Base-by-base conservation (phyloP, 768 basidiomycete genomes). In the Royoungia palumana region DNA sequence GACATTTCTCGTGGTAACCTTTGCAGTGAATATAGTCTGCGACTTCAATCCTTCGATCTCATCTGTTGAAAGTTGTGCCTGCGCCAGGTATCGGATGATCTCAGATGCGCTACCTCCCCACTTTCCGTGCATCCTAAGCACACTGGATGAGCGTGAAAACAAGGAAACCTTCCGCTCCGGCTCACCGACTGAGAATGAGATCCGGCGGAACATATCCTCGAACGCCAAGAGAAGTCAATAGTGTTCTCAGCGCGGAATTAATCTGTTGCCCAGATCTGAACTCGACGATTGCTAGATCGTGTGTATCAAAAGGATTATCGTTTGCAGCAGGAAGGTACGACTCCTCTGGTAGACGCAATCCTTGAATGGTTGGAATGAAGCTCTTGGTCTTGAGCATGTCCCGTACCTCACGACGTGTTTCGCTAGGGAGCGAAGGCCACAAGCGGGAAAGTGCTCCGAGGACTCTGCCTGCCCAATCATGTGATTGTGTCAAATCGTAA, bases 191-290 rank as follows among this genome's bases (percentile, higher is more conserved):
- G 62, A 96, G 95, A 9, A 97, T 80, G 2, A 95, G 71, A 64
- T 95, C 91, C 2, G 95, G 72, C 47, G 94, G 89, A 10, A 95
- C 90, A 55, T 92, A 89, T 60, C 82, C 88, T 16, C 90, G 79
- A 14, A 95, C 89, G 6, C 91, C 94, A 0, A 95, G 67, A 1
- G 75, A 76, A 5, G 89, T 64, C 5, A 89, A 68, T 55, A 79
- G 25, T 27, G 25, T 83, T 62, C 92, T 89, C 51, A 89, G 59
- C 2, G 70, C 63, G 1, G 82, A 83, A 61, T 87, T 89, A 53
- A 90, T 71, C 0, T 62, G 45, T 1, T 68, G 59, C 2, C 78
- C 81, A 16, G 83, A 85, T 1, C 87, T 80, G 21, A 94, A 68
- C 1, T 69, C 76, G 9, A 91, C 82, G 32, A 89, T 80, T 1